Percentiles rank a stretch among this genome's conserved stretches.
phyloP scores from a whole-genome alignment of 164 flowering plant genomes.

The Vitis rupestris region DNA sequence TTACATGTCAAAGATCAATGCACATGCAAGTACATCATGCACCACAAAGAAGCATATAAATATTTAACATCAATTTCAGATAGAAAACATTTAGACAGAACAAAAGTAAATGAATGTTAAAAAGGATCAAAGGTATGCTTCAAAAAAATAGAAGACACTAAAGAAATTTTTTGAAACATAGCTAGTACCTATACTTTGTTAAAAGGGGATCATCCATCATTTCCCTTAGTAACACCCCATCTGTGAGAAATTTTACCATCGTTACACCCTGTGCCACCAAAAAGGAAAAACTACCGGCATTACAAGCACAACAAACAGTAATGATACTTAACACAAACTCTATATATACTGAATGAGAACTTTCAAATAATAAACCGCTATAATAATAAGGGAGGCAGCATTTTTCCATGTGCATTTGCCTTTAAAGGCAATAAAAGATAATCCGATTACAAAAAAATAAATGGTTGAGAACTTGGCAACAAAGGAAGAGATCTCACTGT shows the following conservation, averaged over 20 bases:
- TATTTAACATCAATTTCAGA: background rate
- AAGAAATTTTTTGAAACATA: background rate
- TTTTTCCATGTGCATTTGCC: background rate
- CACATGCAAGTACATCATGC: too few relatives aligned
- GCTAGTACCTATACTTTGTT: conserved; percentile 76
- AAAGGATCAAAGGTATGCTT: background rate
- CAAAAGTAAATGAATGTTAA: background rate
- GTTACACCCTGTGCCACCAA: conserved; percentile 62
- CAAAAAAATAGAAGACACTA: background rate
- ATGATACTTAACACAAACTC: background rate
- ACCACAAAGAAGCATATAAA: too few relatives aligned
- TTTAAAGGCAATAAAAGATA: background rate
- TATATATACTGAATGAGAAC: background rate
- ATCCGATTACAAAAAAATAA: background rate
- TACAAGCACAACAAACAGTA: background rate
- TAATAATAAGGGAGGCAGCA: background rate
- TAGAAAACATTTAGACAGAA: background rate
- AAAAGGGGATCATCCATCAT: conserved; percentile 99
- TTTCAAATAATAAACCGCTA: background rate
- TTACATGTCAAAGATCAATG: too few relatives aligned
- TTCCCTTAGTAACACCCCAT: conserved; percentile 91
- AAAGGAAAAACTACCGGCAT: conserved; percentile 9
- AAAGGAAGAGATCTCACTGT: conserved; percentile 38
- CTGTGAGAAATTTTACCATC: conserved; percentile 86
- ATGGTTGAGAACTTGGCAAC: background rate